Conservation (phyloP, 208 protist species). For the Acanthamoeba lenticulata region DNA sequence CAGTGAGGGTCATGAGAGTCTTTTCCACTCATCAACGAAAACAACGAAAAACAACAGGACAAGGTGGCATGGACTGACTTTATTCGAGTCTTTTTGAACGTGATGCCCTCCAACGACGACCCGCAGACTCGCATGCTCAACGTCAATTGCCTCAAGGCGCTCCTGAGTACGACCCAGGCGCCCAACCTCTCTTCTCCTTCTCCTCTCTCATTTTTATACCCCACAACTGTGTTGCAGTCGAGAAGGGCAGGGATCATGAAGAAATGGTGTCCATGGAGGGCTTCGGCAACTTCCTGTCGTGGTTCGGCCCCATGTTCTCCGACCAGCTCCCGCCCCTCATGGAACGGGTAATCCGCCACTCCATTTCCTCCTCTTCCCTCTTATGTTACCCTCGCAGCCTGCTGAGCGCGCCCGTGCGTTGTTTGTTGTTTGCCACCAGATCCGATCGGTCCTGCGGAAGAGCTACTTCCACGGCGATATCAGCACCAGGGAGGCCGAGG, state of each 20-base stretch:
- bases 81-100: slow-evolving; percentile 75
- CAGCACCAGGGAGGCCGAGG: slow-evolving; percentile 74
- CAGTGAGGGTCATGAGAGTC: not conserved
- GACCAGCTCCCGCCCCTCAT: slow-evolving; percentile 69
- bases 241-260: slow-evolving; percentile 33
- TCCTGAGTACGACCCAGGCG: slow-evolving; percentile 28
- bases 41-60: slow-evolving; percentile 66
- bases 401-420: not conserved
- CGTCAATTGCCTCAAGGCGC: slow-evolving; percentile 78
- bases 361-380: not conserved
- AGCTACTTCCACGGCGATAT: slow-evolving; percentile 83
- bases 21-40: too few relatives aligned
- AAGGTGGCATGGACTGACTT: slow-evolving; percentile 79
- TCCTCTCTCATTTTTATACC: too few relatives aligned
- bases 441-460: slow-evolving; percentile 68
- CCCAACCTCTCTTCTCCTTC: not conserved
- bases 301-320: slow-evolving; percentile 79
- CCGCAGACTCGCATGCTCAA: slow-evolving; percentile 70
- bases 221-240: not conserved
- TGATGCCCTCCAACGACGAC: slow-evolving; percentile 69
- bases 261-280: slow-evolving; percentile 75
- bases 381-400: not conserved
- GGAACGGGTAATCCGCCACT: slow-evolving; percentile 66
- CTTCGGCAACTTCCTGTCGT: slow-evolving; percentile 79
- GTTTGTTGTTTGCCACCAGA: not conserved